Percentiles rank a stretch among this genome's conserved stretches.
Evolutionary conservation across 495 filamentous ascomycete genomes (phyloP).

Genomic region (Penicillium robsamsonii): DNA sequence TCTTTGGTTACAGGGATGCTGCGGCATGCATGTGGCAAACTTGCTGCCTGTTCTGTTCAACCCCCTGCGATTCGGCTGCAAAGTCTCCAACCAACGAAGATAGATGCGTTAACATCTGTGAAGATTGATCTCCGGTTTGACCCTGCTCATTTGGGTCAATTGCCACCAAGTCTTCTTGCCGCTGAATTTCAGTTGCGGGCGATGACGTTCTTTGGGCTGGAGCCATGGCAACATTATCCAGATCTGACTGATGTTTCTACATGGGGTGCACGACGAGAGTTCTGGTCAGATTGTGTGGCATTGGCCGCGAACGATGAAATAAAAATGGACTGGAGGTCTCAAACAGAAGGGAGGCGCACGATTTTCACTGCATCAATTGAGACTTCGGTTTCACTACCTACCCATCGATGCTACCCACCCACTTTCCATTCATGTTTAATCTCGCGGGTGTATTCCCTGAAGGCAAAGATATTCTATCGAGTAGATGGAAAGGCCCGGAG

Average conservation of each 20-base stretch:
- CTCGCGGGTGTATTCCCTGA: slow-evolving; percentile 9
- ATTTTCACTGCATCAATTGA: slow-evolving; percentile 11
- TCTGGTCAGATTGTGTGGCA: slow-evolving; percentile 9
- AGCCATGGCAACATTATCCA: slow-evolving; percentile 10
- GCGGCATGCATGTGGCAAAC: background rate
- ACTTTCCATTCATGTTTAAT: slow-evolving; percentile 18
- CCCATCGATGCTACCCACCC: slow-evolving; percentile 4
- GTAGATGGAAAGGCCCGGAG: background rate
- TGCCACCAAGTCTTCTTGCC: background rate
- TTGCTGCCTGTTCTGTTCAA: background rate
- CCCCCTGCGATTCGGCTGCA: slow-evolving; percentile 3
- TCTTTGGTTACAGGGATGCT: background rate
- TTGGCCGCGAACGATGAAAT: background rate
- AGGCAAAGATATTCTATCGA: background rate
- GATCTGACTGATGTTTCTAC: background rate
- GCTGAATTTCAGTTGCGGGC: slow-evolving; percentile 8
- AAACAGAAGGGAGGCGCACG: background rate
- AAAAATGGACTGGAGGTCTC: background rate
- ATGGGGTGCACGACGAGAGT: slow-evolving; percentile 4
- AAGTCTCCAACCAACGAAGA: background rate
- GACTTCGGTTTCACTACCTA: background rate
- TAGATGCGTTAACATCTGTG: background rate
- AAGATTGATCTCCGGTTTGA: slow-evolving; percentile 2
- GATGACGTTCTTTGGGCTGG: slow-evolving; percentile 13
- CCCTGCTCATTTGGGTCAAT: background rate